These are phyloP conservation scores for Cryphonectria parasitica DNA, from an alignment of 2,329 filamentous ascomycete genomes.

Conservation along the genomic window DNA sequence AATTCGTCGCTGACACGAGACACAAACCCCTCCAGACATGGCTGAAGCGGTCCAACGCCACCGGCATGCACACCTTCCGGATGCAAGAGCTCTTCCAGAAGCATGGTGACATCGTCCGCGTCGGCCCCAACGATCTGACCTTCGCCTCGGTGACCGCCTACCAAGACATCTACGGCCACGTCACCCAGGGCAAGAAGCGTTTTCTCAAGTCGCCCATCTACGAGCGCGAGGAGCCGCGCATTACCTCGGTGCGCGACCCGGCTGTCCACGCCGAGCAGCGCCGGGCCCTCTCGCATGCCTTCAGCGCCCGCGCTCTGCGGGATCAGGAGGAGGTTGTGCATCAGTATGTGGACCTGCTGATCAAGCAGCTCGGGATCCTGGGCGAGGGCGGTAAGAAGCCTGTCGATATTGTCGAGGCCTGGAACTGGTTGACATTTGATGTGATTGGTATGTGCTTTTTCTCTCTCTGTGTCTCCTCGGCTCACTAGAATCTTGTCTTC, in stretches of 20 bases:
- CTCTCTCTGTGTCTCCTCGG: no score
- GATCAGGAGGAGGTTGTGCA: conserved; percentile 39
- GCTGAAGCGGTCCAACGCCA: conserved; percentile 8
- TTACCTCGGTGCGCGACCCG: conserved; percentile 37
- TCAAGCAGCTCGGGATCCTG: conserved; percentile 33
- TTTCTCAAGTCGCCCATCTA: conserved; percentile 39
- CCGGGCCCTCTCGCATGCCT: conserved; percentile 35
- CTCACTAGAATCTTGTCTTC: not conserved
- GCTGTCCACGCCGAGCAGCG: conserved; percentile 36
- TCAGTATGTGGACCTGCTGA: conserved; percentile 37
- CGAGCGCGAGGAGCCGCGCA: conserved; percentile 33
- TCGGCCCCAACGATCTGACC: conserved; percentile 18
- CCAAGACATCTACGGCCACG: conserved; percentile 28
- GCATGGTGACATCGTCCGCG: conserved; percentile 28
- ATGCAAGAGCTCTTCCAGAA: conserved; percentile 20
- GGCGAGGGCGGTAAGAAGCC: conserved; percentile 14
- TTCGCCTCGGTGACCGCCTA: conserved; percentile 14
- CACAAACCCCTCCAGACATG: not conserved
- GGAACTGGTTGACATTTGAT: conserved; percentile 38
- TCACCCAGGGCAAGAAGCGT: conserved; percentile 14
- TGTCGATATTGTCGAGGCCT: conserved; percentile 33
- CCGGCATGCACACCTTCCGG: conserved; percentile 12
- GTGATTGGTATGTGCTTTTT: conserved; percentile 34
- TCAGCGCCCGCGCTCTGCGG: conserved; percentile 35
- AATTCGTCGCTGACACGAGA: not conserved